Evolutionary conservation across 441 rosid species (phyloP).

Genomic region (Adansonia grandidieri): DNA sequence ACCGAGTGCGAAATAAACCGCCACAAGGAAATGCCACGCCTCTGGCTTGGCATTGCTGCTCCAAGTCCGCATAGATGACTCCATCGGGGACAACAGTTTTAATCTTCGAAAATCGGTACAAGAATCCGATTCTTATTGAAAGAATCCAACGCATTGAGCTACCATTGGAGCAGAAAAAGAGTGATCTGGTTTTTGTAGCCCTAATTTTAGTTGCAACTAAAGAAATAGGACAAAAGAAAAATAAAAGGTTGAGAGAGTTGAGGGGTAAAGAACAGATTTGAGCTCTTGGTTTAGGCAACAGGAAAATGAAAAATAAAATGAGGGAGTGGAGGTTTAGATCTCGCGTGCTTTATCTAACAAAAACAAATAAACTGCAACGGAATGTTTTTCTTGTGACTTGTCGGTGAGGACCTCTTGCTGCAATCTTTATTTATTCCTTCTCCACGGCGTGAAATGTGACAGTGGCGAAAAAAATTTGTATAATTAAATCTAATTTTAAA

Average conservation of each 20-base stretch:
- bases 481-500: no score
- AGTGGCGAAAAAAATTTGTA: no score
- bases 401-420: no score
- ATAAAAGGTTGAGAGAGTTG: no score
- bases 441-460: no score
- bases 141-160: neutral
- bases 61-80: constrained; percentile 35
- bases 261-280: neutral
- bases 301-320: no score
- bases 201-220: neutral
- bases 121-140: neutral
- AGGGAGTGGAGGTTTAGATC: neutral
- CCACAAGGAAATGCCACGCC: constrained; percentile 55
- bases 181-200: constrained; percentile 25
- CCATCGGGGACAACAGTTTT: constrained; percentile 40
- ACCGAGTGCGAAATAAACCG: constrained; percentile 61
- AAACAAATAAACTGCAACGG: neutral
- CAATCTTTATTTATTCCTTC: no score
- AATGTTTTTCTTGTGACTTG: neutral
- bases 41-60: constrained; percentile 40
- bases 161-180: neutral
- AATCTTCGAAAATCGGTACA: neutral
- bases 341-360: neutral
- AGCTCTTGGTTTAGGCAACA: no score
- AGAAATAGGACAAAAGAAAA: neutral